Evolutionary conservation across 2,329 filamentous ascomycete genomes (phyloP).

Genomic region (Sclerotinia borealis): DNA sequence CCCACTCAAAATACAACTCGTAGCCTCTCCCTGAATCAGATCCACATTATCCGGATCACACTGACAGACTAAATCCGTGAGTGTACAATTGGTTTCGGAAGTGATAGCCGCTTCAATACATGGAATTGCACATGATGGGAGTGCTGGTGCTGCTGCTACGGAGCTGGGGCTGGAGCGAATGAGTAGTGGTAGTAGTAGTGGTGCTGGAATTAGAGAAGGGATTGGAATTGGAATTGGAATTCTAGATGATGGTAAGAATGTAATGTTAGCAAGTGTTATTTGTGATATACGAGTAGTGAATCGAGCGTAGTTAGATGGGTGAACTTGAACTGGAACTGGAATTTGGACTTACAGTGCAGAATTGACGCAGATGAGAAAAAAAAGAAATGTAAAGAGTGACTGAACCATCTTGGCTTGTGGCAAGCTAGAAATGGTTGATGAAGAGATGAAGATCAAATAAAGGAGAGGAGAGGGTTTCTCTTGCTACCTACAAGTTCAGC

Average conservation of each 20-base stretch:
- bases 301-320: no score
- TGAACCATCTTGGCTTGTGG: not conserved
- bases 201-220: no score
- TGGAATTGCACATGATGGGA: constrained; percentile 1
- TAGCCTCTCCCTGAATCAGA: not conserved
- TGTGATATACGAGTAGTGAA: no score
- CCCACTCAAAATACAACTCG: not conserved
- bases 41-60: not conserved
- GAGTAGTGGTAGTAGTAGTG: not conserved
- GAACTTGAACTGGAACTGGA: no score
- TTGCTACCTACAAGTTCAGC: not conserved
- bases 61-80: not conserved
- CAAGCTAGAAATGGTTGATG: not conserved
- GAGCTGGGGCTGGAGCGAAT: not conserved
- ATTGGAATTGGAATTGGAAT: no score
- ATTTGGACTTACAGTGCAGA: not conserved
- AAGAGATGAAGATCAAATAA: not conserved
- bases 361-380: not conserved
- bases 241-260: not conserved
- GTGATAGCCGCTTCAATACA: not conserved
- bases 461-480: not conserved
- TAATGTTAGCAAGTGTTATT: no score
- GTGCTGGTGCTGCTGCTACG: not conserved
- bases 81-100: not conserved
- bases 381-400: not conserved